Base-by-base conservation (phyloP, 345 rosid genomes). In the Nasturtium officinale region DNA sequence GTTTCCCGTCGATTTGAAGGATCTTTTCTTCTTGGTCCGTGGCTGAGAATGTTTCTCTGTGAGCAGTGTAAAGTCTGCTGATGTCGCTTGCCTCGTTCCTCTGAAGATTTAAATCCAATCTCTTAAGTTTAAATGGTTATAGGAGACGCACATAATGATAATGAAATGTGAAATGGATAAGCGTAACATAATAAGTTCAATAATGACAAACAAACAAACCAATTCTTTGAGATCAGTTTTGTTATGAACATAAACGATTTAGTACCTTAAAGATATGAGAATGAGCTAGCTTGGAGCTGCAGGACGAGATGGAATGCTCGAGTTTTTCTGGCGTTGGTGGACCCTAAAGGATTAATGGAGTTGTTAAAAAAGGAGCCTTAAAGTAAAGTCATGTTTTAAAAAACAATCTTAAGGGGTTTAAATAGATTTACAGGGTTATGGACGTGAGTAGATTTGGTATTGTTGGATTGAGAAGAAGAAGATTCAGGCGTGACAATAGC, bases 251-350 rank as follows among this genome's bases (percentile, higher is more conserved):
- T 23, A 23, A 23, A 23, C 25, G 25, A 23, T 23, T 6, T 9
- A 26, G 30, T 82, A 91, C 99, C 93, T 85, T 86, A 7, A 81
- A 81, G 55, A 78, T 51, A 50, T 87, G 82, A 47, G 90, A 82
- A 21, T 78, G 88, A 33, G 81, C 83, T 56, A 69, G 72, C 29
- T 86, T 94, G 58, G 82, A 57, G 60, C 83, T 82, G 81, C 80
- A 84, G 4, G 78, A 77, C 40, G 88, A 82, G 71, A 78, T 73
- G 0, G 77, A 77, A 71, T 84, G 82, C 74, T 91, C 96, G 18
- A 79, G 81, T 50, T 95, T 91, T 76, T 91, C 93, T 5, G 93
- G 94, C 23, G 99, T 95, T 17, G 87, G 85, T 50, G 93, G 99
- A 60, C 93, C 92, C 97, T 95, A 2, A 11, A n/a, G 15, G 48